phyloP scores from a whole-genome alignment of 139 green algal genomes.

The Coelastrella sp. region DNA sequence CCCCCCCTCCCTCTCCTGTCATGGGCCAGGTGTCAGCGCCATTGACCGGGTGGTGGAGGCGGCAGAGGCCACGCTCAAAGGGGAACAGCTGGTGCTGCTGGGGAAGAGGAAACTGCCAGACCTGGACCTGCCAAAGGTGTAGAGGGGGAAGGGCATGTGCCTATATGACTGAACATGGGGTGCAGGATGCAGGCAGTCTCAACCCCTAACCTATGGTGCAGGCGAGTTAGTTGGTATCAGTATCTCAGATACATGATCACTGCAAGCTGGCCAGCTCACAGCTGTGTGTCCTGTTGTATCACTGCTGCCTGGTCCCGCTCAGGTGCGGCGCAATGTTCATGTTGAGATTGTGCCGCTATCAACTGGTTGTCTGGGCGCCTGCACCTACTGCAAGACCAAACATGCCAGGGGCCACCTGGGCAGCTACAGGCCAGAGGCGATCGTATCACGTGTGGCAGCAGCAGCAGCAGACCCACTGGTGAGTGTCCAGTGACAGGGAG shows the following conservation, averaged over 20 bases:
- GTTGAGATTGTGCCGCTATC: conserved; percentile 95
- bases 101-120: conserved; percentile 83
- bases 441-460: conserved; percentile 69
- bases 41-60: conserved; percentile 94
- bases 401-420: conserved; percentile 90
- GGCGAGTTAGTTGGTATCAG: not conserved
- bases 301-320: not conserved
- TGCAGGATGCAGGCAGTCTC: not conserved
- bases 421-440: conserved; percentile 71
- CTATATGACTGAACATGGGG: not conserved
- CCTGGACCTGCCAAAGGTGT: conserved; percentile 93
- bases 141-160: not conserved
- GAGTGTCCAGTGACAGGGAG: not conserved
- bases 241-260: too few species aligned
- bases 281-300: not conserved
- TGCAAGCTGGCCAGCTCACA: not conserved
- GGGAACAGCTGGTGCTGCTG: conserved; percentile 86
- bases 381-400: conserved; percentile 99
- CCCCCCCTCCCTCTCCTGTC: too few species aligned
- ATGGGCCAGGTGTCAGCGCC: conserved; percentile 72
- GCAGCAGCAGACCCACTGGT: conserved; percentile 76
- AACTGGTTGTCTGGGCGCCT: conserved; percentile 89
- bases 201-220: not conserved
- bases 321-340: conserved; percentile 86
- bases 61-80: conserved; percentile 92